Evolutionary conservation across 495 filamentous ascomycete genomes (phyloP), one percentile per base, ranked within the genome.

Genomic region (Pseudevernia furfuracea): DNA sequence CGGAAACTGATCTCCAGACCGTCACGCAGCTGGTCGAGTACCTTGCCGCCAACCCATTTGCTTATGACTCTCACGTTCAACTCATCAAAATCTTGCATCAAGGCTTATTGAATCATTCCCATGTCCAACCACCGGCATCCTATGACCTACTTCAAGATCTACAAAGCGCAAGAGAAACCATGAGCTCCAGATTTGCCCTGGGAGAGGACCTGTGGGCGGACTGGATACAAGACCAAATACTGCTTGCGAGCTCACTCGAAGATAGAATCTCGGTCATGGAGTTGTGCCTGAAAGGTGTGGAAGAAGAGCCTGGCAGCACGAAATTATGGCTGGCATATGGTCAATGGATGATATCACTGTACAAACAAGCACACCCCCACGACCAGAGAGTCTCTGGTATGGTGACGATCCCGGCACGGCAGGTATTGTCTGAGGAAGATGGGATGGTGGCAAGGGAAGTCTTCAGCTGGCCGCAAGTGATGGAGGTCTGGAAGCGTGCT

Each of bases 301-400:
- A 82, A 62, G 91, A 93, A 66, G 93, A 97, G 71, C 85, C 87
- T 52, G 86, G 83, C 61, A 96, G 93, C 69, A 82, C 88, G 41
- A 90, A 87, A 71, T 80, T 98, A 21, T 98, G 95, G 93, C 79
- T 85, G 62, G 82, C 87, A 25, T 97, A 96, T 74, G 92, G 89
- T 65, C 87, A 96, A 68, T 97, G 87, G 80, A 83, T 96, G 65
- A 84, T 88, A 70, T 85, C 86, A 25, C 82, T 96, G 11, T 89
- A 91, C 68, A 81, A 76, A 36, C 73, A 79, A 38, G 77, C 84
- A 36, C 81, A 84, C 71, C 57, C 44, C 19, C 49, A 65, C 17
- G 57, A 56, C n/a, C 37, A 62, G 14, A 85, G 82, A 61, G 82
- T 86, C 69, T 74, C 77, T 41, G 52, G 32, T 28, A 32, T 63